Evolutionary conservation across 805 yeast genomes (phyloP), one percentile per base, ranked within the genome.

Genomic region (Yarrowia porcina): DNA sequence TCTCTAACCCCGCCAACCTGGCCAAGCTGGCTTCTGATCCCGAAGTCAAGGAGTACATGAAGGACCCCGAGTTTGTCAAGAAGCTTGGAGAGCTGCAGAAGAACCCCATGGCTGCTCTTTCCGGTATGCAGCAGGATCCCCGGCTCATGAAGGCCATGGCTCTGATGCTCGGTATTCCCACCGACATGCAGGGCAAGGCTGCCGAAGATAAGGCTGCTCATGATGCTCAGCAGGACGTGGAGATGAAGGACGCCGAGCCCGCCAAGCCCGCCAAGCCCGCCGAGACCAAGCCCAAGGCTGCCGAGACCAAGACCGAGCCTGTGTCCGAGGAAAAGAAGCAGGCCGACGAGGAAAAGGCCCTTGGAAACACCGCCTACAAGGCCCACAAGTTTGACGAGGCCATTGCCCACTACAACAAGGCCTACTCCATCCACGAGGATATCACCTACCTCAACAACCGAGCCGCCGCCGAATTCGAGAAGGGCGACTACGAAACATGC

Each of bases 381-480:
- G 79, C 86, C 67, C 88, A 88, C 73, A 80, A 91, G 71, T 94
- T 94, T 68, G 97, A 90, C 72, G 96, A 88, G 71, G 99, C 99
- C 45, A 93, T 94, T 73, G 90, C 78, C 64, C 79, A 84, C 66
- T 94, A 94, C 77, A 80, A 89, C 72, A 82, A 85, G 72, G 99
- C 99, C 1, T 94, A 90, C 88, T 88, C 86, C 33, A 73, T 85
- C 20, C 76, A 80, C 76, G 82, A 85, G 71, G 98, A 94, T 73
- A 90, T 93, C 71, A 93, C 98, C 0, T 94, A 88, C 74, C 81
- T 94, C 74, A 94, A 96, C 80, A 94, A 94, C 81, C 85, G 96
- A 71, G 94, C 99, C 39, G 98, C 99, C 64, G 99, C 99, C 33
- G 97, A 94, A 77, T 94, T 77, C 72, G 99, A 94, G 78, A 90